Percentiles rank a stretch among this genome's conserved stretches.
These are phyloP conservation scores for Jacaranda mimosifolia DNA, from an alignment of 257 asterid genomes.

Conservation along the genomic window DNA sequence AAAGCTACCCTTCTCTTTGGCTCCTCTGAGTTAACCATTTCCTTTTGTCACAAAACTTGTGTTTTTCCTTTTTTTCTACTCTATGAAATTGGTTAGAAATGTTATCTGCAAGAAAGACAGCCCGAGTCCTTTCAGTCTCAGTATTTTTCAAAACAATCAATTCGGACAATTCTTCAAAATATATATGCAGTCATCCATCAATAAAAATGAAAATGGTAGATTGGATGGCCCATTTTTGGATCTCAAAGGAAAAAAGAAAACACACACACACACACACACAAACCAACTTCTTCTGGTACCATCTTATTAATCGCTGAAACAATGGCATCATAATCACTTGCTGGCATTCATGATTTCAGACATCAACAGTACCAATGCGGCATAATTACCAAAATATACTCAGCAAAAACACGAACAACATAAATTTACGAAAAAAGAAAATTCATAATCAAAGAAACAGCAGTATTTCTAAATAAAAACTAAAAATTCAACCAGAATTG, in stretches of 20 bases:
- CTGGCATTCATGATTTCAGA: neutral
- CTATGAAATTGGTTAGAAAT: neutral
- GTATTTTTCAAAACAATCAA: conserved; percentile 7
- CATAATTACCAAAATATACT: neutral
- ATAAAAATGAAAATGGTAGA: too few relatives aligned
- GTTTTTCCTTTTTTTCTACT: neutral
- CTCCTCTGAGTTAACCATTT: conserved; percentile 68
- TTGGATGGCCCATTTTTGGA: too few relatives aligned
- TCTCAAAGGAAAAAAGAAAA: too few relatives aligned
- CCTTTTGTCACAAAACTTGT: neutral
- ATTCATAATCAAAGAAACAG: neutral
- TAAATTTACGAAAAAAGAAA: neutral
- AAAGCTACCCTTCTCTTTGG: conserved; percentile 92
- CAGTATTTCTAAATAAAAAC: neutral
- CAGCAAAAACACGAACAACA: neutral
- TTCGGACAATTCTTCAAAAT: too few relatives aligned
- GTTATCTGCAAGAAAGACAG: conserved; percentile 25
- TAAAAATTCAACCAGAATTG: neutral
- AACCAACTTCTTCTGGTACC: neutral
- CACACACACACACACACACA: too few relatives aligned
- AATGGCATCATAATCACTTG: conserved; percentile 4
- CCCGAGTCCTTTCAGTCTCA: neutral
- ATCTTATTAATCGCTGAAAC: neutral
- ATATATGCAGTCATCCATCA: too few relatives aligned
- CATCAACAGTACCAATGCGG: neutral